These are phyloP conservation scores for Claviceps sp. DNA, from an alignment of 2,329 filamentous ascomycete species.

Conservation along the genomic window DNA sequence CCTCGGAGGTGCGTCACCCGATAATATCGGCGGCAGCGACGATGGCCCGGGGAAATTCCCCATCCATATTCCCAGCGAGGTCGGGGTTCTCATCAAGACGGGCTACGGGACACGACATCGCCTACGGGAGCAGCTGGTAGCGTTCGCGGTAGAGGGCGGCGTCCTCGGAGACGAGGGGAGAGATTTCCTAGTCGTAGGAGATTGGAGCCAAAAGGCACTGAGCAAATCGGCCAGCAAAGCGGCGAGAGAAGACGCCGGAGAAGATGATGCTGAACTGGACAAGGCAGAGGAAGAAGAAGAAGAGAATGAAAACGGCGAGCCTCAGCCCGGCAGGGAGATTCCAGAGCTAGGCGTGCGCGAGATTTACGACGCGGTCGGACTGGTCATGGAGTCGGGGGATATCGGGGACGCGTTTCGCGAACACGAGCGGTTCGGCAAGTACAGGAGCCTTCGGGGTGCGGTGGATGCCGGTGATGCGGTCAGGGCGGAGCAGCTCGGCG, in stretches of 20 bases:
- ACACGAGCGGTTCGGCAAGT: slow-evolving; percentile 26
- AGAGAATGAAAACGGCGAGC: background rate
- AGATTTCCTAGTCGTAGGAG: slow-evolving; percentile 35
- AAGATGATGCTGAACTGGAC: slow-evolving; percentile 11
- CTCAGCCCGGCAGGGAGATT: background rate
- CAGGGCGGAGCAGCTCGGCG: slow-evolving; percentile 23
- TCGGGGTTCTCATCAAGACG: slow-evolving; percentile 40
- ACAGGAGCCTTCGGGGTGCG: slow-evolving; percentile 24
- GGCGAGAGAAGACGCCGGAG: slow-evolving; percentile 17
- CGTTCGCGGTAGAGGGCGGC: slow-evolving; percentile 21
- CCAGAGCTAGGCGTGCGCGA: background rate
- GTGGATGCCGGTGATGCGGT: slow-evolving; percentile 25
- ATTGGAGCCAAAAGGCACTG: slow-evolving; percentile 22
- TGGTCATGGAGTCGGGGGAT: slow-evolving; percentile 18
- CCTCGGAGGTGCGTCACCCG: slow-evolving; percentile 14
- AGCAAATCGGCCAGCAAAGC: slow-evolving; percentile 11
- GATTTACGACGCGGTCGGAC: slow-evolving; percentile 29
- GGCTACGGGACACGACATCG: slow-evolving; percentile 40
- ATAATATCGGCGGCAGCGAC: slow-evolving; percentile 28
- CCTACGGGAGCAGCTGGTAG: slow-evolving; percentile 31
- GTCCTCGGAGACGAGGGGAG: slow-evolving; percentile 24
- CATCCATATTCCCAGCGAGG: slow-evolving; percentile 31
- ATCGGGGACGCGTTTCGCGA: slow-evolving; percentile 13
- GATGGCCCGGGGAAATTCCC: slow-evolving; percentile 20
- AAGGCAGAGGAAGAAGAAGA: background rate